Evolutionary conservation across 306 rosid genomes (phyloP), one percentile per base, ranked within the genome.

Genomic region (Rubus parviflorus): DNA sequence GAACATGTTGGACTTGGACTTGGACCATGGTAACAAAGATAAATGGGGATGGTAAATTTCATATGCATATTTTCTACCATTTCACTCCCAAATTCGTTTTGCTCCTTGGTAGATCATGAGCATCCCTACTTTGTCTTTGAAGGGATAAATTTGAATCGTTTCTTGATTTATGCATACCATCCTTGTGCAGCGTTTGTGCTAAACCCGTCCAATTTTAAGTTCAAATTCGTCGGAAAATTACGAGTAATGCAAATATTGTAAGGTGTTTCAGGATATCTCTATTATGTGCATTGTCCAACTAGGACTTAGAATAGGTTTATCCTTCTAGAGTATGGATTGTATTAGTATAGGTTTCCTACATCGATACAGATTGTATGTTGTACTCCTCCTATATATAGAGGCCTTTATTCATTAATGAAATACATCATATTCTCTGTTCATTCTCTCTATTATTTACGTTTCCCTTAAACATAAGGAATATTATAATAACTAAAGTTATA

Each of bases 1-100:
- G 90, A 86, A 35, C 77, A 15, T 89, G 91, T 89, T 84, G 79
- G 87, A 61, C 81, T 48, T 68, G 70, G 49, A 15, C 49, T 6
- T 9, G 46, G 72, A 43, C 35, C 52, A 8, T 17, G 46, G 35
- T 30, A 30, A 30, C 35, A 30, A 1, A 30, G 51, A 16, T 63
- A 35, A 14, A 63, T 41, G 7, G 12, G 16, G 62, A 52, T 38
- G 47, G 47, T 49, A 8, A 71, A 45, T 38, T 1, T 16, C 42
- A 15, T 30, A 30, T 10, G 46, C 23, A 65, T 57, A 12, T 38
- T 2, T 38, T 19, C 17, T 65, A 38, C 48, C 48, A 16, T 65
- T 40, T 7, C 7, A 16, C 46, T 20, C 11, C 35, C 62, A 20
- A 2, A 7, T n/a, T 8, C 23, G 15, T 16, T 48, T 48, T 42